Evolutionary conservation across 306 rosid genomes (phyloP), one percentile per base, ranked within the genome.

Genomic region (Sindora glabra): DNA sequence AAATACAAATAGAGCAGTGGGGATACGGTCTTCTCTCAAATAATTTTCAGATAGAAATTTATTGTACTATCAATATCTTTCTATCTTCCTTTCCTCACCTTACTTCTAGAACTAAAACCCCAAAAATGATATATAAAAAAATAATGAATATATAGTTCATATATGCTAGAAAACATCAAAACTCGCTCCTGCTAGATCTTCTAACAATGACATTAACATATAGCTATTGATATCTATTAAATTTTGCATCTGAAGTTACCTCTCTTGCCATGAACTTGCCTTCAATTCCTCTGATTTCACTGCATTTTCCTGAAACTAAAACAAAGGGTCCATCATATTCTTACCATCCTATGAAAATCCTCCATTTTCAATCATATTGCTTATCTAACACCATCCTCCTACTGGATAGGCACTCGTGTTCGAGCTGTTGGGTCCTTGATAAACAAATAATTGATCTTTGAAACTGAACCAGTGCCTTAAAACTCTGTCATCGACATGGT

Each of bases 401-500:
- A 38, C 68, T 10, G 58, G 30, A 56, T 85, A 85, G 50, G 73
- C 73, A 68, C 94, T 80, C 52, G 81, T 57, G 57, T 81, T 86
- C 54, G 97, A 90, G 81, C 95, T 87, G 33, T 85, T 91, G 84
- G 77, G 27, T 87, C 95, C 67, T 84, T 87, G 54, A 78, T 80
- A 63, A 86, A 78, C 48, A 77, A 64, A 10, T 85, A 81, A 38
- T 75, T 68, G 14, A 85, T 64, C 48, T 78, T 81, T 0, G n/a
- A n/a, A n/a, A 56, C 90, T 6, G 90, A 85, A 19, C 83, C 72
- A 57, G 67, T 86, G 39, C 86, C 92, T 0, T 92, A 84, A 56
- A 83, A 77, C 44, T 87, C 95, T 2, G n/a, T n/a, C n/a, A n/a
- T n/a, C n/a, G n/a, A n/a, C n/a, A n/a, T n/a, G n/a, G n/a, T n/a